phyloP scores from a whole-genome alignment of 2,329 filamentous ascomycete species.

The Capronia epimyces region DNA sequence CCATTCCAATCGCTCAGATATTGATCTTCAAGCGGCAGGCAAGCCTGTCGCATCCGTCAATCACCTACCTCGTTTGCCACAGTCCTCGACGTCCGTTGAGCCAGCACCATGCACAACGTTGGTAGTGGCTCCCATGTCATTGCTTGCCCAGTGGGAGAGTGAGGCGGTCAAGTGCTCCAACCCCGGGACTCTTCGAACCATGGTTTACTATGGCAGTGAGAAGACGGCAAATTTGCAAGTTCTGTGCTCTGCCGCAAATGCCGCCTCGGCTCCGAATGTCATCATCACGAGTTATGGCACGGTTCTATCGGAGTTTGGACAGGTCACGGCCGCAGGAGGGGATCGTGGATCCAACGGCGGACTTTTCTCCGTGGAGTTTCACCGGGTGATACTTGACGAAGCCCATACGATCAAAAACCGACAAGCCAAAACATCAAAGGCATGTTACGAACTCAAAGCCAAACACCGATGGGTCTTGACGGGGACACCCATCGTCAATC shows the following conservation, averaged over 20 bases:
- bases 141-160: constrained; percentile 95
- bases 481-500: constrained; percentile 94
- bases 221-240: constrained; percentile 73
- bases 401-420: constrained; percentile 88
- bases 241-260: constrained; percentile 70
- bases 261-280: constrained; percentile 71
- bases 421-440: constrained; percentile 86
- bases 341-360: constrained; percentile 62
- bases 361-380: constrained; percentile 88
- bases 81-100: constrained; percentile 53
- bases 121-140: constrained; percentile 93
- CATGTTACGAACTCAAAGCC: constrained; percentile 83
- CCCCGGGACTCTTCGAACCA: constrained; percentile 70
- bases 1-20: constrained; percentile 69
- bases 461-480: constrained; percentile 89
- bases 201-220: constrained; percentile 89
- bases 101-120: constrained; percentile 82
- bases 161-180: constrained; percentile 88
- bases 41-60: constrained; percentile 48
- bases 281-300: constrained; percentile 94
- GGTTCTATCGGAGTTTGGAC: constrained; percentile 81
- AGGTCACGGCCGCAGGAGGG: constrained; percentile 62
- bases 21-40: constrained; percentile 32
- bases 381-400: constrained; percentile 91
- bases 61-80: constrained; percentile 57